These are phyloP conservation scores for Penicillium sp. DNA, from an alignment of 2,329 filamentous ascomycete species.

Conservation along the genomic window DNA sequence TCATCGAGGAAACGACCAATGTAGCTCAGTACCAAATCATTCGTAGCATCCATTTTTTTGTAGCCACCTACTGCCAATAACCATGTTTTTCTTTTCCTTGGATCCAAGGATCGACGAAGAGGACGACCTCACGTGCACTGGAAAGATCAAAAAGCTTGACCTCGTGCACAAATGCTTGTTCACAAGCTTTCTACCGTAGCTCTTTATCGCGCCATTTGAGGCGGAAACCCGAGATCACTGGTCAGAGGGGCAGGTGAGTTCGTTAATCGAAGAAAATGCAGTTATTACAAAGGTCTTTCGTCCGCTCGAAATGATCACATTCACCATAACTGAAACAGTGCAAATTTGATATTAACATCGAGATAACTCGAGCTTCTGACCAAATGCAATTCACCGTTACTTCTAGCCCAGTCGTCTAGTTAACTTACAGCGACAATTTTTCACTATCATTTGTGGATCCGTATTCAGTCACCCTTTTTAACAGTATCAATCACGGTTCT, in stretches of 20 bases:
- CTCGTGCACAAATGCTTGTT: slow-evolving; percentile 32
- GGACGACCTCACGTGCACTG: slow-evolving; percentile 11
- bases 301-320: too few species aligned
- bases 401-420: too few species aligned
- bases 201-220: slow-evolving; percentile 33
- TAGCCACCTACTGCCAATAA: slow-evolving; percentile 16
- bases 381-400: too few species aligned
- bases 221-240: slow-evolving; percentile 38
- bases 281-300: slow-evolving; percentile 5
- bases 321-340: too few species aligned
- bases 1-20: background rate
- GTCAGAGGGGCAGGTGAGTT: slow-evolving; percentile 32
- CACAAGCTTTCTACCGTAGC: slow-evolving; percentile 30
- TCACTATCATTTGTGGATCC: too few species aligned
- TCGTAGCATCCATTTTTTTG: slow-evolving; percentile 33
- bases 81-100: slow-evolving; percentile 5
- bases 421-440: too few species aligned
- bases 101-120: slow-evolving; percentile 13
- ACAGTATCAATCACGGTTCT: too few species aligned
- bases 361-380: too few species aligned
- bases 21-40: background rate
- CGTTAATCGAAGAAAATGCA: slow-evolving; percentile 31
- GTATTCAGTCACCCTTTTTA: too few species aligned
- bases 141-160: slow-evolving; percentile 33
- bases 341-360: too few species aligned